These are phyloP conservation scores for Pyrrhoderma lamaoense DNA, from an alignment of 1,284 basidiomycete species.

Conservation along the genomic window DNA sequence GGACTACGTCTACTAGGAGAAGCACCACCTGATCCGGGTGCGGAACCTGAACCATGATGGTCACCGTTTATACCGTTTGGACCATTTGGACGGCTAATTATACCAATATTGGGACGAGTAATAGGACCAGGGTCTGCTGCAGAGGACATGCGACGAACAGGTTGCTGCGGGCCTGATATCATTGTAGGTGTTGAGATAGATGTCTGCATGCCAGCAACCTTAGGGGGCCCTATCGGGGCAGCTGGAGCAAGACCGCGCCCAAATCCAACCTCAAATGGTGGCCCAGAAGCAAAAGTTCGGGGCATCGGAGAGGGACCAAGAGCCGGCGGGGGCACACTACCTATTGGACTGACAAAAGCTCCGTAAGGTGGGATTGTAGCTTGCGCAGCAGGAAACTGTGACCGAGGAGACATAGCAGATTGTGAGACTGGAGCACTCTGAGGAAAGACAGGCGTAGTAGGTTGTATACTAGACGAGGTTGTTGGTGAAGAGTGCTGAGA, in stretches of 20 bases:
- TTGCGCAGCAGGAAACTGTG: constrained; percentile 8
- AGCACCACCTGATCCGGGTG: constrained; percentile 51
- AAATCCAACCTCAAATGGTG: constrained; percentile 44
- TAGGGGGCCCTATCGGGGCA: constrained; percentile 48
- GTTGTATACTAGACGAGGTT: constrained; percentile 6
- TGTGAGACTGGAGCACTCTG: constrained; percentile 4
- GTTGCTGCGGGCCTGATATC: constrained; percentile 7
- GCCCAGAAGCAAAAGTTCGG: constrained; percentile 39
- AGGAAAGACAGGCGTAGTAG: constrained; percentile 15
- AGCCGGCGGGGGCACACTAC: constrained; percentile 32
- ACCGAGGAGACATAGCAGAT: constrained; percentile 15
- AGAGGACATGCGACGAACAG: constrained; percentile 29
- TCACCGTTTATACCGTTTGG: constrained; percentile 35
- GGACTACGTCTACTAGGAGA: constrained; percentile 60
- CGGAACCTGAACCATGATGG: constrained; percentile 5
- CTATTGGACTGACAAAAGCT: constrained; percentile 34
- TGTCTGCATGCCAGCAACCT: constrained; percentile 27
- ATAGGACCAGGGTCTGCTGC: constrained; percentile 39
- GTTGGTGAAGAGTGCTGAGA: constrained; percentile 15
- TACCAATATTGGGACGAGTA: constrained; percentile 42
- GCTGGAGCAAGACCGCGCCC: constrained; percentile 33
- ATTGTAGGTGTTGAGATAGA: constrained; percentile 31
- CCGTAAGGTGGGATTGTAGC: constrained; percentile 32
- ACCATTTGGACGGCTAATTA: constrained; percentile 44
- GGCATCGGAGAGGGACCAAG: constrained; percentile 49